These are phyloP conservation scores for Pseudocercospora musae DNA, from an alignment of 2,329 filamentous ascomycete species.

Conservation along the genomic window DNA sequence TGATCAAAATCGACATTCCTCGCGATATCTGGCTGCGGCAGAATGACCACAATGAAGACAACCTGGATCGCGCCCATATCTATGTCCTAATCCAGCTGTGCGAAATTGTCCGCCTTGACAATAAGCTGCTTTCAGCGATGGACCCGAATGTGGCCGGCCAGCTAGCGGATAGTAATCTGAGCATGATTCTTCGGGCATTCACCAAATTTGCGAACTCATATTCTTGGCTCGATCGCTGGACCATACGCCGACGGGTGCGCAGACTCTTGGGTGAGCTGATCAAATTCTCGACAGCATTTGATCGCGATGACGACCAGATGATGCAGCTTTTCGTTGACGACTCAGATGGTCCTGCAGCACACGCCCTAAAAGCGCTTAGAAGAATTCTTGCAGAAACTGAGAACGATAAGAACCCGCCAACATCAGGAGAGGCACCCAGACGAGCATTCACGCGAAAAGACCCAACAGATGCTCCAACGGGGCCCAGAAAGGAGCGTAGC, in stretches of 20 bases:
- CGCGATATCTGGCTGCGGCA: not conserved
- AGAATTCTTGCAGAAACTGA: not conserved
- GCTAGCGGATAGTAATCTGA: not conserved
- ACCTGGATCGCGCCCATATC: not conserved
- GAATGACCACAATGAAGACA: not conserved
- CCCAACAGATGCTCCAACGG: not conserved
- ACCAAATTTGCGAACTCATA: not conserved
- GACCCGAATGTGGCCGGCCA: not conserved
- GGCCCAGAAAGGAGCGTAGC: not conserved
- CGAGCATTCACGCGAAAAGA: not conserved
- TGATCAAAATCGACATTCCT: not conserved
- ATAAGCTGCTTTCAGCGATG: not conserved
- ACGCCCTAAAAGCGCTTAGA: not conserved
- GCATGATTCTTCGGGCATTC: not conserved
- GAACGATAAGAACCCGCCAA: not conserved
- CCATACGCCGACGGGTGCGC: not conserved
- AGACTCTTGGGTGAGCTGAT: not conserved
- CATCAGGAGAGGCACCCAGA: not conserved
- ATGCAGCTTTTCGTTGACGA: not conserved
- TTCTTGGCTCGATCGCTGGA: not conserved
- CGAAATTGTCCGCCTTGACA: not conserved
- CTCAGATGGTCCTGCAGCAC: not conserved
- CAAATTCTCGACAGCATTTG: not conserved
- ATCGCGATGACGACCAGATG: not conserved
- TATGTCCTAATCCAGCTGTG: not conserved